These are phyloP conservation scores for Acephala macrosclerotiorum DNA, from an alignment of 2,329 filamentous ascomycete genomes.

Conservation along the genomic window DNA sequence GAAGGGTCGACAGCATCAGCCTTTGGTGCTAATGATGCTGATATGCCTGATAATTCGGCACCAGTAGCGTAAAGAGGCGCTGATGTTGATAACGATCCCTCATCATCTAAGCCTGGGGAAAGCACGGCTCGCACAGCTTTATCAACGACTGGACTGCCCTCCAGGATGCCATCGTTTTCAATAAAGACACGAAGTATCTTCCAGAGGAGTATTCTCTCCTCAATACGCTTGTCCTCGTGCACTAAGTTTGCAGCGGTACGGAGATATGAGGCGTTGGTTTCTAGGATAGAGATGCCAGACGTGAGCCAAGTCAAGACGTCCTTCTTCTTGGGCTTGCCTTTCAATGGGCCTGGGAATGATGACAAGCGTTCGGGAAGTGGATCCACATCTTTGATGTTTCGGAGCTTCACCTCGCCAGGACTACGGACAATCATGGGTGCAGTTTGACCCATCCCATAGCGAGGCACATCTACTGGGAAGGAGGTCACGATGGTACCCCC, in stretches of 20 bases:
- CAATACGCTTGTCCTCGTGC: slow-evolving; percentile 71
- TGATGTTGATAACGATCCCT: slow-evolving; percentile 31
- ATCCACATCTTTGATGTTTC: slow-evolving; percentile 75
- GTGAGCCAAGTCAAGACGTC: slow-evolving; percentile 84
- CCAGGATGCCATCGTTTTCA: slow-evolving; percentile 84
- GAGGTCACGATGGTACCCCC: slow-evolving; percentile 83
- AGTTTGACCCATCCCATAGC: slow-evolving; percentile 75
- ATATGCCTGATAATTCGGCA: slow-evolving; percentile 49
- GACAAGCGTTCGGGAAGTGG: slow-evolving; percentile 75
- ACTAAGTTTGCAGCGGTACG: slow-evolving; percentile 58
- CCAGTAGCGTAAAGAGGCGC: slow-evolving; percentile 47
- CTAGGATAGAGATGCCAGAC: slow-evolving; percentile 76
- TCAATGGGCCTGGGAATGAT: slow-evolving; percentile 90
- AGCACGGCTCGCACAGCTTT: slow-evolving; percentile 79
- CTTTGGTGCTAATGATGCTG: slow-evolving; percentile 46
- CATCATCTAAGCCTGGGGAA: slow-evolving; percentile 59
- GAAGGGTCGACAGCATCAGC: slow-evolving; percentile 74
- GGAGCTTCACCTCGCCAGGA: slow-evolving; percentile 82
- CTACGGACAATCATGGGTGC: slow-evolving; percentile 81
- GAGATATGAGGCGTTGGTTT: slow-evolving; percentile 55
- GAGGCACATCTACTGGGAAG: slow-evolving; percentile 88
- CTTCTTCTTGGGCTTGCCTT: slow-evolving; percentile 94
- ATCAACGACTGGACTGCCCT: slow-evolving; percentile 75
- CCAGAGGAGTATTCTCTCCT: slow-evolving; percentile 87
- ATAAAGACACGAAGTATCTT: slow-evolving; percentile 83